Evolutionary conservation across 805 yeast species (phyloP).

Genomic region (Saccharomycopsis olivae): DNA sequence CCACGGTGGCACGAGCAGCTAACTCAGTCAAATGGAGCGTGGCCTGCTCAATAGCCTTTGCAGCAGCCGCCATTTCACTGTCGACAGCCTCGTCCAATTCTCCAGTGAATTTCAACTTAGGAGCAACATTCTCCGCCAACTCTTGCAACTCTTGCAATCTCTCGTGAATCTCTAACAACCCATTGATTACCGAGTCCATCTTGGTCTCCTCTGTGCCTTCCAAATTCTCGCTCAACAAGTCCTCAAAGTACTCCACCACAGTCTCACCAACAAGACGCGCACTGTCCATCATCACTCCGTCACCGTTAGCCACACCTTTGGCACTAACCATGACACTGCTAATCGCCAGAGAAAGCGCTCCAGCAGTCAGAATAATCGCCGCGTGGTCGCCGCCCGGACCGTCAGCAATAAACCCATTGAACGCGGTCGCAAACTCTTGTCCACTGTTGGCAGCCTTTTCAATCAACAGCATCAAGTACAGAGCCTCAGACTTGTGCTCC

Average conservation of each 20-base stretch:
- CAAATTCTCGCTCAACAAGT: conserved; percentile 43
- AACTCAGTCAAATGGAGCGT: conserved; percentile 45
- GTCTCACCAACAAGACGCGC: conserved; percentile 48
- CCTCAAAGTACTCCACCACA: conserved; percentile 45
- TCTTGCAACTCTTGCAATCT: conserved; percentile 47
- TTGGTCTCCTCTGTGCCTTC: conserved; percentile 49
- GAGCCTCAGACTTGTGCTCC: conserved; percentile 68
- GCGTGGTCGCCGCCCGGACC: conserved; percentile 60
- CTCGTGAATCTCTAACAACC: conserved; percentile 67
- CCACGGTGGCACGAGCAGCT: conserved; percentile 43
- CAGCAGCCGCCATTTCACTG: conserved; percentile 62
- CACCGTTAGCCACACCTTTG: conserved; percentile 55
- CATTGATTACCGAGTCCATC: conserved; percentile 63
- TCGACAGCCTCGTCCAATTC: conserved; percentile 67
- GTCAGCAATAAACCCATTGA: conserved; percentile 67
- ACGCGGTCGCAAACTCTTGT: conserved; percentile 70
- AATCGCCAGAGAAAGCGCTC: conserved; percentile 50
- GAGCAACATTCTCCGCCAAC: conserved; percentile 47
- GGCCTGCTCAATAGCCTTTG: conserved; percentile 57
- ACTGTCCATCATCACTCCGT: conserved; percentile 32
- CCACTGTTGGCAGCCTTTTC: conserved; percentile 64
- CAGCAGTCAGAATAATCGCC: conserved; percentile 48
- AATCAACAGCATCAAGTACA: conserved; percentile 51
- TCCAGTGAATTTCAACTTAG: conserved; percentile 30
- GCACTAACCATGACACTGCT: conserved; percentile 54